Conservation (phyloP, 1,139 yeast species). For the Yamadazyma buinensis region DNA sequence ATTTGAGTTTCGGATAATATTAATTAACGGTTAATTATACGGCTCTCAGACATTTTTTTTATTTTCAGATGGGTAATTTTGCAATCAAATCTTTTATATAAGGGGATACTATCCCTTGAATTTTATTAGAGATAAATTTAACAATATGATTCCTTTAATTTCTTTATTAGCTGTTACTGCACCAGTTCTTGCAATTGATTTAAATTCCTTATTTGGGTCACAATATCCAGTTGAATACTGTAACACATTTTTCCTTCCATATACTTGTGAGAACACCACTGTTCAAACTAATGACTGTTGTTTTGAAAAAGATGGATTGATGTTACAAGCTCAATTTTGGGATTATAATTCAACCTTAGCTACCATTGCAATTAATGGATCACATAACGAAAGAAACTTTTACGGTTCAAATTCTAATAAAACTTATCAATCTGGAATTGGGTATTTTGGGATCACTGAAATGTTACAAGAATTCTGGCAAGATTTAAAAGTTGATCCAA, state of each 20-base stretch:
- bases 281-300: conserved; percentile 24
- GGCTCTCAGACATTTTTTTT: too few species aligned
- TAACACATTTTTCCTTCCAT: conserved; percentile 12
- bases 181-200: conserved; percentile 3
- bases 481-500: conserved; percentile 2
- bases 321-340: conserved; percentile 42
- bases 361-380: conserved; percentile 17
- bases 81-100: too few species aligned
- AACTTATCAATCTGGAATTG: conserved; percentile 6
- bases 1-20: too few species aligned
- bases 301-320: conserved; percentile 31
- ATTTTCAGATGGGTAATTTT: too few species aligned
- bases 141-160: conserved; percentile 8
- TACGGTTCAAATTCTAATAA: conserved; percentile 1
- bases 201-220: conserved; percentile 1
- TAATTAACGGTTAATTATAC: too few species aligned
- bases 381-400: conserved; percentile 10
- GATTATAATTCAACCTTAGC: conserved; percentile 29
- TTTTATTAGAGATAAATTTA: too few species aligned
- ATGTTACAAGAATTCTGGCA: conserved; percentile 6
- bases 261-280: conserved; percentile 27
- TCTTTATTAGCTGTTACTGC: conserved; percentile 5
- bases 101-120: too few species aligned
- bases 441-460: conserved; percentile 9
- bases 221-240: conserved; percentile 6